Evolutionary conservation across 2,329 filamentous ascomycete genomes (phyloP).

Genomic region (Botrytis tulipae): DNA sequence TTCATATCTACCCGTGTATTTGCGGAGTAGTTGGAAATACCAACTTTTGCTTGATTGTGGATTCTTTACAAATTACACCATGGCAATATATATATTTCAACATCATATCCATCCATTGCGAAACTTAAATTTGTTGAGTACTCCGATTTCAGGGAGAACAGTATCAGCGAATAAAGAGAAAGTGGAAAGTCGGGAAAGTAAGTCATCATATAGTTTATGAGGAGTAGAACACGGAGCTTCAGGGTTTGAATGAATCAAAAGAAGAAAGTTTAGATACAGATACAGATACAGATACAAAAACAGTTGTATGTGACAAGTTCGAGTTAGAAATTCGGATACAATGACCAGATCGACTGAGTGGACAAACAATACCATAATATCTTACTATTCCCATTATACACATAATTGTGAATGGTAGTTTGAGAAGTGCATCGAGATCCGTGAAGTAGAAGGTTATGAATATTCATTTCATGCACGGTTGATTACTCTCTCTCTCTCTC

Average conservation of each 20-base stretch:
- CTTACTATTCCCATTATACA: no score
- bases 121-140: neutral
- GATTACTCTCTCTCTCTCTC: no score
- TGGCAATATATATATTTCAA: neutral
- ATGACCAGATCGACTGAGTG: no score
- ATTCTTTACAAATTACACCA: neutral
- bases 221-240: neutral
- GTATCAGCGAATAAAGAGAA: neutral
- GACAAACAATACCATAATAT: no score
- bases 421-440: no score
- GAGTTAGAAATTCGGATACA: neutral
- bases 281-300: neutral
- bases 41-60: neutral
- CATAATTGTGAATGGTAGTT: no score
- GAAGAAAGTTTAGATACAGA: neutral
- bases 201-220: neutral
- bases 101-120: neutral
- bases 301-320: neutral
- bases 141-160: neutral
- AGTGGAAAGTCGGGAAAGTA: neutral
- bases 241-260: neutral
- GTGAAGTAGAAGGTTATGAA: no score
- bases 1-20: neutral
- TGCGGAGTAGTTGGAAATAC: neutral
- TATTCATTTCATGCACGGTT: no score